Percentiles rank a stretch among this genome's conserved stretches.
These are phyloP conservation scores for Hirsutella minnesotensis DNA, from an alignment of 2,329 filamentous ascomycete species.

Conservation along the genomic window DNA sequence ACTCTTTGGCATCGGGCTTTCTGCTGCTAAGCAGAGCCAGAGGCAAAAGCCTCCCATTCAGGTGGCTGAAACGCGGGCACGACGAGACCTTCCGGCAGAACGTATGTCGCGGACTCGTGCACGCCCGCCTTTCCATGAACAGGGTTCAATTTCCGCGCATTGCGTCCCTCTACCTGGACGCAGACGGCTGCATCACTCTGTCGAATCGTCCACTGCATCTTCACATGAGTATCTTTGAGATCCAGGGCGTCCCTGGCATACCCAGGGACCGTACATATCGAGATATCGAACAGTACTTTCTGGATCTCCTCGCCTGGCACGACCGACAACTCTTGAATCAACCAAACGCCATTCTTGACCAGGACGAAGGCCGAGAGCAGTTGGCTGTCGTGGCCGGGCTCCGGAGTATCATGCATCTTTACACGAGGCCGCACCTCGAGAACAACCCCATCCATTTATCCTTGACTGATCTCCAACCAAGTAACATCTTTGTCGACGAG, in stretches of 20 bases:
- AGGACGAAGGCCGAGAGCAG: conserved; percentile 15
- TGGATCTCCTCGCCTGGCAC: conserved; percentile 20
- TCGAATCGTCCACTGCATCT: conserved; percentile 21
- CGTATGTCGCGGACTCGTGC: conserved; percentile 13
- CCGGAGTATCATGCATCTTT: conserved; percentile 13
- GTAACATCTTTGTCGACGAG: conserved; percentile 22
- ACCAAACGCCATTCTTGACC: conserved; percentile 17
- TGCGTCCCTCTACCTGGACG: conserved; percentile 18
- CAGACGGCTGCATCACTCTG: conserved; percentile 14
- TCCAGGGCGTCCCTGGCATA: conserved; percentile 20
- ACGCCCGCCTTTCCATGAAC: conserved; percentile 13
- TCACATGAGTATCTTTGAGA: conserved; percentile 20
- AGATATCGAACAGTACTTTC: conserved; percentile 14
- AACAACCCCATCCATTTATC: conserved; percentile 17
- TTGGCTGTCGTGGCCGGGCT: conserved; percentile 15
- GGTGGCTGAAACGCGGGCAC: conserved; percentile 6
- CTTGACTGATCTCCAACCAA: conserved; percentile 22
- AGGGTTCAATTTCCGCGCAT: conserved; percentile 17
- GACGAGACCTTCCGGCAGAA: conserved; percentile 7
- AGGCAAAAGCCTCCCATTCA: conserved; percentile 2
- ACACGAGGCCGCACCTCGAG: conserved; percentile 9
- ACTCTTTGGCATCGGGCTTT: background rate
- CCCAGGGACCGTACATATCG: conserved; percentile 17
- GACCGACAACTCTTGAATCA: conserved; percentile 20
- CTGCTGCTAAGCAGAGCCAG: conserved; percentile 1